A percentile compares a stretch with the other conserved stretches of the same genome.
These are phyloP conservation scores for Macrolepiota albuminosa DNA, from an alignment of 768 basidiomycete species.

Conservation along the genomic window DNA sequence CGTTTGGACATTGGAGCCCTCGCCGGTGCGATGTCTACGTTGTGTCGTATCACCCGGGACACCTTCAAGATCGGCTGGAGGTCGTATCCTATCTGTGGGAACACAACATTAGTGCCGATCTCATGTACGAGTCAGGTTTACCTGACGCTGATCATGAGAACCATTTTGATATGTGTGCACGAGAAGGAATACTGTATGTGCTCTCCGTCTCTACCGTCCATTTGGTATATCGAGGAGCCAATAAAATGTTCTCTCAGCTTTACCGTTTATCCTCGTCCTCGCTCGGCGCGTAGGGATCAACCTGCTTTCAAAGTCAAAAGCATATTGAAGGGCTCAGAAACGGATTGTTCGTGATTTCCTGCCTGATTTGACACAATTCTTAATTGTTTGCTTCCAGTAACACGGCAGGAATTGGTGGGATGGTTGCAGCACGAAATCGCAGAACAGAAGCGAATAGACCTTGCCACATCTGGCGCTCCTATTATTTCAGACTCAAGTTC, in stretches of 20 bases:
- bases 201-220: slow-evolving; percentile 16
- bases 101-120: slow-evolving; percentile 77
- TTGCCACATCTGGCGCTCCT: slow-evolving; percentile 55
- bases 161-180: slow-evolving; percentile 59
- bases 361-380: not conserved
- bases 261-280: slow-evolving; percentile 45
- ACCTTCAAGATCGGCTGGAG: slow-evolving; percentile 74
- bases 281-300: slow-evolving; percentile 52
- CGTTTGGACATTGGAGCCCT: slow-evolving; percentile 90
- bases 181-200: slow-evolving; percentile 77
- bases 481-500: slow-evolving; percentile 33
- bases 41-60: slow-evolving; percentile 71
- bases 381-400: slow-evolving; percentile 21
- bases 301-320: slow-evolving; percentile 80
- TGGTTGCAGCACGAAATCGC: slow-evolving; percentile 76
- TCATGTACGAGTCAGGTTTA: slow-evolving; percentile 80
- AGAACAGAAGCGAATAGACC: slow-evolving; percentile 75
- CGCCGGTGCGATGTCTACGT: slow-evolving; percentile 85
- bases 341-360: slow-evolving; percentile 49
- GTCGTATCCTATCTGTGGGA: slow-evolving; percentile 75
- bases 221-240: not conserved
- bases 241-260: slow-evolving; percentile 23
- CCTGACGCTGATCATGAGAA: slow-evolving; percentile 59
- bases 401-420: slow-evolving; percentile 64
- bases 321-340: slow-evolving; percentile 72